Evolutionary conservation across 2,329 filamentous ascomycete genomes (phyloP).

Genomic region (Trichoderma sp.): DNA sequence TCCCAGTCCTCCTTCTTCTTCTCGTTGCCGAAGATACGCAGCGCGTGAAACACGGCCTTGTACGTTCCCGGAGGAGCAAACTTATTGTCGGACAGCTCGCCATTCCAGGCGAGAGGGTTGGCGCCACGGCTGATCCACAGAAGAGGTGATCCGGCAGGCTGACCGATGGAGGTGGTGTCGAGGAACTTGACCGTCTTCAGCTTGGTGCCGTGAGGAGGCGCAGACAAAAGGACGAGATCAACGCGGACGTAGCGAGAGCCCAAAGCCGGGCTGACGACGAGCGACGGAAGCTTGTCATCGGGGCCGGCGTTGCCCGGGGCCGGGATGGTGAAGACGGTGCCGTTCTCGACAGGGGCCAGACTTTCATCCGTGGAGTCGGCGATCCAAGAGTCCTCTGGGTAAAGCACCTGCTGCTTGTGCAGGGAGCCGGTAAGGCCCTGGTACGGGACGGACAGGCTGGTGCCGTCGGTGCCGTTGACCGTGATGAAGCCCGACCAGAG

Average conservation of each 20-base stretch:
- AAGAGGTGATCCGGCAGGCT: conserved; percentile 48
- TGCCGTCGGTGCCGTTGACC: conserved; percentile 46
- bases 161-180: conserved; percentile 48
- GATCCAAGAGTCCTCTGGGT: conserved; percentile 36
- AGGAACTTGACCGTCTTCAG: conserved; percentile 37
- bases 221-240: conserved; percentile 48
- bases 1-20: conserved; percentile 52
- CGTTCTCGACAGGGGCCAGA: conserved; percentile 35
- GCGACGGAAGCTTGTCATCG: conserved; percentile 42
- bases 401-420: conserved; percentile 37
- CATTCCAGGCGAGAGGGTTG: conserved; percentile 46
- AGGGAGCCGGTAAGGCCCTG: conserved; percentile 45
- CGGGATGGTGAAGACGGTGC: conserved; percentile 48
- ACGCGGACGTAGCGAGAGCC: conserved; percentile 50
- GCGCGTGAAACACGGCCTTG: conserved; percentile 51
- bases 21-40: conserved; percentile 55
- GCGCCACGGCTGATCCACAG: conserved; percentile 38
- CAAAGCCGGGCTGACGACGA: conserved; percentile 48
- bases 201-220: conserved; percentile 35
- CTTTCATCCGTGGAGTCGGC: conserved; percentile 41
- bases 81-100: conserved; percentile 49
- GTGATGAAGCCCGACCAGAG: conserved; percentile 49
- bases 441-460: conserved; percentile 46
- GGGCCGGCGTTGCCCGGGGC: conserved; percentile 42
- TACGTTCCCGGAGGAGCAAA: conserved; percentile 55